Conservation (phyloP, 495 filamentous ascomycete species). For the Neurospora sp. region DNA sequence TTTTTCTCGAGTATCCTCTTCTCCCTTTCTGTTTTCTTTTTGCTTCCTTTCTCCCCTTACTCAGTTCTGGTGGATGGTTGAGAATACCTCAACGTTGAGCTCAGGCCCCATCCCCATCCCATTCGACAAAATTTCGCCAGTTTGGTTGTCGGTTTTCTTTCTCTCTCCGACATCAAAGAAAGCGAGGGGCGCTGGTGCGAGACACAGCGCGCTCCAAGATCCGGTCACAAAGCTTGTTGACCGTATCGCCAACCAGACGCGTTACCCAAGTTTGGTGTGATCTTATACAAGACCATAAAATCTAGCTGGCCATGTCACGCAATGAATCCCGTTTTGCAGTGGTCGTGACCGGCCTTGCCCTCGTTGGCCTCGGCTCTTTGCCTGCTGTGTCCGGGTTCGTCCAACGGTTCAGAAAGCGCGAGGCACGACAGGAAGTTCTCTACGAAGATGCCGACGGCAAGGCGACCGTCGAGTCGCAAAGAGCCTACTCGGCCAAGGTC, state of each 20-base stretch:
- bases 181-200: neutral
- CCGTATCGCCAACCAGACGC: neutral
- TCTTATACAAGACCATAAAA: neutral
- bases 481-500: slow-evolving; percentile 39
- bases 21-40: neutral
- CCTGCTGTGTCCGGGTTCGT: slow-evolving; percentile 24
- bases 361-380: slow-evolving; percentile 27
- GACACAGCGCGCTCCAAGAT: neutral
- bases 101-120: neutral
- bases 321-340: slow-evolving; percentile 20
- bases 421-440: slow-evolving; percentile 20
- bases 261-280: neutral
- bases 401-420: slow-evolving; percentile 18
- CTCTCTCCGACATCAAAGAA: neutral
- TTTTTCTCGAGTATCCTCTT: neutral
- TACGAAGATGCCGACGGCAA: slow-evolving; percentile 57
- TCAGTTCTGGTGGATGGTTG: neutral
- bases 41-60: neutral
- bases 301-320: slow-evolving; percentile 15
- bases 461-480: slow-evolving; percentile 46
- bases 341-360: slow-evolving; percentile 23
- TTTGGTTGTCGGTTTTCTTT: neutral
- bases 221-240: neutral
- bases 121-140: neutral
- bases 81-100: neutral